Evolutionary conservation across 176 grass and related monocot species (phyloP).

Genomic region (Thalia dealbata): DNA sequence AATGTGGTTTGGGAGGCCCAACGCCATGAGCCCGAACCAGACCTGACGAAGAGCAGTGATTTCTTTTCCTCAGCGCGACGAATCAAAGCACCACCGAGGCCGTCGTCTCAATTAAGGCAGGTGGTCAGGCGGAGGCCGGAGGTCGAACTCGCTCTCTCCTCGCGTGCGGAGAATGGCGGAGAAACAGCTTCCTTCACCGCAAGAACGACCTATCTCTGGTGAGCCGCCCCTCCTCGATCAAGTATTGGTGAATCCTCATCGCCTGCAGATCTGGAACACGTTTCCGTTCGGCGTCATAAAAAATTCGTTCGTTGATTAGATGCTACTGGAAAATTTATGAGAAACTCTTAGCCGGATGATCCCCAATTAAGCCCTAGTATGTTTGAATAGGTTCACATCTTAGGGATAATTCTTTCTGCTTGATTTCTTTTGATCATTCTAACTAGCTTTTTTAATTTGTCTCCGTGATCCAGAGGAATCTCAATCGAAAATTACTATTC

Average conservation of each 20-base stretch:
- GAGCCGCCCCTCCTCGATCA: not conserved
- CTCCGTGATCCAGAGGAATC: not conserved
- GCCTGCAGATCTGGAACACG: too few species aligned
- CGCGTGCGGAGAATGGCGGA: not conserved
- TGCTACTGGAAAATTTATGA: too few species aligned
- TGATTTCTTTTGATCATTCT: not conserved
- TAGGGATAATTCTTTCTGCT: not conserved
- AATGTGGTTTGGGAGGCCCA: too few species aligned
- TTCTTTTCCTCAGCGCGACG: too few species aligned
- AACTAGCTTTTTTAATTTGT: not conserved
- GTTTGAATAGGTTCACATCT: not conserved
- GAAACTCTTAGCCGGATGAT: too few species aligned
- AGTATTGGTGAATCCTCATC: not conserved
- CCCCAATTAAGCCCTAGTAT: too few species aligned
- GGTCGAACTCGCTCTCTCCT: not conserved
- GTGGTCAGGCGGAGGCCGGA: not conserved
- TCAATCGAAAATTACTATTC: constrained; percentile 37
- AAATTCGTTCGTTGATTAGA: not conserved
- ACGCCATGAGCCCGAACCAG: too few species aligned
- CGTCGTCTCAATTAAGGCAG: too few species aligned
- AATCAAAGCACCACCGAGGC: too few species aligned
- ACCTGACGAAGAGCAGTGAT: too few species aligned
- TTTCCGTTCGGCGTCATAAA: too few species aligned
- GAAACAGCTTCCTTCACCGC: not conserved
- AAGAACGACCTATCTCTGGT: not conserved